Evolutionary conservation across 2,329 filamentous ascomycete genomes (phyloP).

Genomic region (Ceratocystis ficicola): DNA sequence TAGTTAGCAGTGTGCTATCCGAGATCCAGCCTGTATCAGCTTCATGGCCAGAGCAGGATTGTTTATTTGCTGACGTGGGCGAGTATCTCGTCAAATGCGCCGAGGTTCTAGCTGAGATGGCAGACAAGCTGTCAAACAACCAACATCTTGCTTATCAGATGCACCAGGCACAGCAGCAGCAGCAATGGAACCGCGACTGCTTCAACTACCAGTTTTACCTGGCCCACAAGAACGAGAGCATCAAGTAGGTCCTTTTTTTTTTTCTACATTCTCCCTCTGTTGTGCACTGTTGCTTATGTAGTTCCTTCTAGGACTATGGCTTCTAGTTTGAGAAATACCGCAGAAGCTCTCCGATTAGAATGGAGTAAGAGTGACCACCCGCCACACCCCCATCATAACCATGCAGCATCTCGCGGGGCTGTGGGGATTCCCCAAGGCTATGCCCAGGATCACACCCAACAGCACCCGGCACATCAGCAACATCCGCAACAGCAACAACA

Average conservation of each 20-base stretch:
- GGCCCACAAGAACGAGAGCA: slow-evolving; percentile 17
- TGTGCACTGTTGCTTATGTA: slow-evolving; percentile 1
- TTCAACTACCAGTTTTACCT: slow-evolving; percentile 19
- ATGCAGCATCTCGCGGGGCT: neutral
- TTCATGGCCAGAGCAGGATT: slow-evolving; percentile 17
- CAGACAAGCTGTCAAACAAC: slow-evolving; percentile 16
- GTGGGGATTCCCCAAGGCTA: slow-evolving; percentile 5
- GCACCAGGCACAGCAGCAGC: slow-evolving; percentile 19
- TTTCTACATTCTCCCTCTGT: neutral
- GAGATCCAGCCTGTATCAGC: slow-evolving; percentile 16
- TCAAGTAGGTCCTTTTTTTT: slow-evolving; percentile 15
- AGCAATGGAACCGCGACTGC: slow-evolving; percentile 13
- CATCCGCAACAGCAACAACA: slow-evolving; percentile 19
- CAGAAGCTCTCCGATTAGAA: slow-evolving; percentile 17
- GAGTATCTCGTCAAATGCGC: slow-evolving; percentile 21
- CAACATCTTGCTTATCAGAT: slow-evolving; percentile 17
- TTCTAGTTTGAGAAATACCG: slow-evolving; percentile 12
- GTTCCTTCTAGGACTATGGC: slow-evolving; percentile 11
- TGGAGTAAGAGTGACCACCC: slow-evolving; percentile 20
- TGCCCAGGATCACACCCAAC: slow-evolving; percentile 12
- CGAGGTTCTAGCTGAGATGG: slow-evolving; percentile 17
- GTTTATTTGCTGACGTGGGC: slow-evolving; percentile 19
- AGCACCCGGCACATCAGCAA: slow-evolving; percentile 13
- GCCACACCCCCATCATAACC: slow-evolving; percentile 14
- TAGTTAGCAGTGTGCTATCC: slow-evolving; percentile 14